Base-by-base conservation (phyloP, 1,139 yeast genomes). In the Candida glucosophila region DNA sequence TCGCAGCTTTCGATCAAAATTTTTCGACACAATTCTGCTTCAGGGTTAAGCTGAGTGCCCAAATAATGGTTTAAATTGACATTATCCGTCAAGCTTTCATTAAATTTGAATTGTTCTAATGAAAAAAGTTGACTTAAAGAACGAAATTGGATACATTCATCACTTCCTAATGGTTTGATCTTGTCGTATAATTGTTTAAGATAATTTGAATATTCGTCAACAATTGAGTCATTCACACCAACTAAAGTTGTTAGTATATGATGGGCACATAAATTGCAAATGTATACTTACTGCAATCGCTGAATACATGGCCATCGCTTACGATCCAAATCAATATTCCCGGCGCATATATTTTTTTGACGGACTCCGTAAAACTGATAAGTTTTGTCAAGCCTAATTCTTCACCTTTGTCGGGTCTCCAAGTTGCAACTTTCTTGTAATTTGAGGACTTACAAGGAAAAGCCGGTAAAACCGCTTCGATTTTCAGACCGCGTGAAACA, bases 361-460 rank as follows among this genome's bases (percentile, higher is more conserved):
- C 62, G 2, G 34, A 30, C 19, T 31, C 32, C 3, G 60, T 49
- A 41, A 60, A 61, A 2, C 41, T 32, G 23, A 59, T 50, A 23
- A 61, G 41, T 20, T 54, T 43, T n/a, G 28, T 30, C 22, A 61
- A 36, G 1, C 67, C 67, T 37, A 61, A 41, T 28, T 47, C 54
- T 35, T 61, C 68, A 3, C 67, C 68, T 35, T 49, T 49, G 36
- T 73, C 80, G 2, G 80, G 80, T 24, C 51, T 40, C 15, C 46
- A 37, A 3, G 70, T 64, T 19, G 60, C 55, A n/a, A 73, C 79
- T 42, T 73, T 73, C 21, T 66, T 58, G 21, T 43, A 33, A 35
- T 73, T 73, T 10, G 77, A 70, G 0, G 78, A 70, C 40, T 73
- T 73, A 40, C 79, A 73, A 3, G 80, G 80, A 36, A 73, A 73